A percentile compares a stretch with the other conserved stretches of the same genome.
These are phyloP conservation scores for Phytophthora colocasiae DNA, from an alignment of 352 stramenopile species.

Conservation along the genomic window DNA sequence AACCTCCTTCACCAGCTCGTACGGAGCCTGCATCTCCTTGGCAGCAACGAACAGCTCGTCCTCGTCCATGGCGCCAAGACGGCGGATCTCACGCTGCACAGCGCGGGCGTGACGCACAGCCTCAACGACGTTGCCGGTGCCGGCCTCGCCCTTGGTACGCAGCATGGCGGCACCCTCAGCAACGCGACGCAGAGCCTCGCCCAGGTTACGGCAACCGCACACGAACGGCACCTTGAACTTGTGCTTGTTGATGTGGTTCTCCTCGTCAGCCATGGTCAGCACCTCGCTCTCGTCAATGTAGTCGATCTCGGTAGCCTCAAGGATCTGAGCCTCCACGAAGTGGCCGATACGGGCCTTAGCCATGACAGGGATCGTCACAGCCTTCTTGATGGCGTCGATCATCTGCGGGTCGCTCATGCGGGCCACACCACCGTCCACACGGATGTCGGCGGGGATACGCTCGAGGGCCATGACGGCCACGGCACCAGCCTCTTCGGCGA, in stretches of 20 bases:
- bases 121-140: constrained; percentile 98
- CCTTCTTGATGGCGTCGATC: constrained; percentile 98
- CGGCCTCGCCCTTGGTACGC: constrained; percentile 98
- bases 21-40: constrained; percentile 96
- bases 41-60: constrained; percentile 98
- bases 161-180: constrained; percentile 98
- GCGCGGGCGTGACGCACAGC: constrained; percentile 96
- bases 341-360: constrained; percentile 98
- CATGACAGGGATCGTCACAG: constrained; percentile 99
- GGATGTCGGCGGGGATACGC: constrained; percentile 98
- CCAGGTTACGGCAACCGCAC: constrained; percentile 98
- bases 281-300: constrained; percentile 99
- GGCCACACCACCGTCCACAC: constrained; percentile 95
- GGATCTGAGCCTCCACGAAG: constrained; percentile 99
- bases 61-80: constrained; percentile 94
- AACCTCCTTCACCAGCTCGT: constrained; percentile 94
- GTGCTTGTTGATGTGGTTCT: constrained; percentile 97
- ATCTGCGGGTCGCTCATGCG: constrained; percentile 98
- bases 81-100: constrained; percentile 93
- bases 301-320: constrained; percentile 97
- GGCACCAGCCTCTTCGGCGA: constrained; percentile 97
- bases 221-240: constrained; percentile 99
- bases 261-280: constrained; percentile 98
- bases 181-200: constrained; percentile 95
- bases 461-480: constrained; percentile 99